Evolutionary conservation across 2,329 filamentous ascomycete genomes (phyloP), one percentile per base, ranked within the genome.

Genomic region (Calonectria montana): DNA sequence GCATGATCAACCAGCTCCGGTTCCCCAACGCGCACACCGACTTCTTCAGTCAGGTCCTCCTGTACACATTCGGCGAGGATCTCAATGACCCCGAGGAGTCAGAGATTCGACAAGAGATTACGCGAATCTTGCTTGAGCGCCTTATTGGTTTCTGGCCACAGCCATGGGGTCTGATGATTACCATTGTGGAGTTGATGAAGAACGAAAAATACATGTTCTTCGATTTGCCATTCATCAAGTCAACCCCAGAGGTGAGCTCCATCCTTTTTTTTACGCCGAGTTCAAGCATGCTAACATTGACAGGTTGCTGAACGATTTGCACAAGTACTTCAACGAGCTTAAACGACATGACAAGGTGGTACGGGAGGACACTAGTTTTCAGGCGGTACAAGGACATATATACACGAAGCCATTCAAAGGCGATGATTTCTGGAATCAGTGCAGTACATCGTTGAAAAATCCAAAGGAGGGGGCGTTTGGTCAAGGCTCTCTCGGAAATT

Each of bases 191-290:
- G 86, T 89, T 99, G 69, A 88, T 97, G 76, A 97, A 97, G 87
- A 98, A 97, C 82, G 92, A 94, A 66, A 94, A 92, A 81, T 97
- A 96, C 83, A 92, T 92, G 80, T 97, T 99, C 87, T 98, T 97
- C 87, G 94, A 97, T 63, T 88, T 98, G 76, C 94, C 94, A 29
- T 98, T 97, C 79, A 94, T 98, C 84, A 97, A 98, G 87, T 90
- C 93, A 76, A 91, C 93, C 77, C 95, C 95, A 75, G 95, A 98
- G 88, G 95, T 97, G 87, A 83, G 86, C 55, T 39, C 29, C 18
- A 59, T 29, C 4, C 0, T 12, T 31, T 3, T 13, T 5, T 25
- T 8, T 18, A 9, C 25, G 7, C 8, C 37, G 10, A 8, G 7
- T 37, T 2, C 15, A 16, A 37, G 37, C 25, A n/a, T 50, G 47